Evolutionary conservation across 2,329 filamentous ascomycete species (phyloP), one percentile per base, ranked within the genome.

Genomic region (Penicillium crustosum): DNA sequence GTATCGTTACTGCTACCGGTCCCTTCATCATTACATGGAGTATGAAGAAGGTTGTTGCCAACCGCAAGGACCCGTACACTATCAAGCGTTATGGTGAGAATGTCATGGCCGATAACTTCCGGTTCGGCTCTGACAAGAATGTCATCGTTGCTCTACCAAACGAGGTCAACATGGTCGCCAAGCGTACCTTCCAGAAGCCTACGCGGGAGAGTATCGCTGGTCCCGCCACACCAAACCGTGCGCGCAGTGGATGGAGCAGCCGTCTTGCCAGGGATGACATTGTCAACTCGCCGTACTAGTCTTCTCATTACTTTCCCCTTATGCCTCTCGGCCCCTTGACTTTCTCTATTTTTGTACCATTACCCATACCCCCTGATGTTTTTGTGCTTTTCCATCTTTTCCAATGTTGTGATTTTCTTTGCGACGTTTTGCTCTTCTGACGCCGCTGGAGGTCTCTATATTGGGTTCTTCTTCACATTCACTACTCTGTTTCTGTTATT

Each of bases 81-180:
- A 97, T 99, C 82, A 97, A 97, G 82, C 89, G 94, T 17, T 99
- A 99, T 73, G 84, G 86, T 0, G 94, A 99, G 69, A 89, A 96
- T 62, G 92, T 99, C 71, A 97, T 95, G 82, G 94, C 94, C 4
- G 94, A 99, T 74, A 96, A 99, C 74, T 99, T 99, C 86, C 92
- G 94, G 69, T 99, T 92, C 70, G 93, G 93, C 47, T 93, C 89
- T 6, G 94, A 99, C 76, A 96, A 96, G 84, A 97, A 97, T 69
- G 91, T 99, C 68, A 96, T 99, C 69, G 93, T 99, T 36, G 94
- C 94, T 0, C 80, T 99, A 62, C 93, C 94, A 2, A 96, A 99
- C 72, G 93, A 97, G 75, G 94, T 99, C 66, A 95, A 97, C 76
- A 97, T 97, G 93, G 91, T 99, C 13, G 89, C 88, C 45, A 93